Conservation (phyloP, 1,284 basidiomycete species). For the Papiliotrema terrestris region DNA sequence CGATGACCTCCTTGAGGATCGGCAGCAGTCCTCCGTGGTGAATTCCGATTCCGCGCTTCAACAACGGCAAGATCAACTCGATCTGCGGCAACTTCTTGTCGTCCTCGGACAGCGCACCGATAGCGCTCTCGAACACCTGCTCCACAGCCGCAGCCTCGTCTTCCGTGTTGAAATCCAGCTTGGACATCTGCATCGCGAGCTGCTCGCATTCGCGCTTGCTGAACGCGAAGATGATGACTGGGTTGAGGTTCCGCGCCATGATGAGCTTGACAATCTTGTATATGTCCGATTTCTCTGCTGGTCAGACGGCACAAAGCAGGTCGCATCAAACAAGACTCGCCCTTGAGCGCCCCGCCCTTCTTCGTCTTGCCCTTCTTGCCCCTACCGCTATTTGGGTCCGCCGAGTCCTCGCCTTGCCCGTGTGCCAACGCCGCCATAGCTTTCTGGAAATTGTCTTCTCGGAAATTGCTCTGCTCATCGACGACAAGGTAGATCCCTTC, state of each 20-base stretch:
- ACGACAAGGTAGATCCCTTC: slow-evolving; percentile 98
- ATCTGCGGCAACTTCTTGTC: slow-evolving; percentile 94
- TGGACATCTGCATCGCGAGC: slow-evolving; percentile 85
- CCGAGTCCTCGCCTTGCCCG: slow-evolving; percentile 86
- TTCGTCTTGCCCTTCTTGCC: slow-evolving; percentile 84
- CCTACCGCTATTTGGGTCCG: slow-evolving; percentile 72
- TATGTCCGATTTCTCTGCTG: slow-evolving; percentile 61
- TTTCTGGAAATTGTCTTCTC: slow-evolving; percentile 96
- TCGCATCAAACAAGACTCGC: slow-evolving; percentile 48
- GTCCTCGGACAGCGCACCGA: slow-evolving; percentile 80
- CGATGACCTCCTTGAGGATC: slow-evolving; percentile 98
- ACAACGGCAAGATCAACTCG: slow-evolving; percentile 82
- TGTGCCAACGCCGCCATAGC: slow-evolving; percentile 93
- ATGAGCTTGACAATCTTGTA: slow-evolving; percentile 99
- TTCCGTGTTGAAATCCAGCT: slow-evolving; percentile 91
- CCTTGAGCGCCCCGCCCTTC: slow-evolving; percentile 89
- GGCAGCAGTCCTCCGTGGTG: slow-evolving; percentile 97
- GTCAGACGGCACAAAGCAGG: not conserved
- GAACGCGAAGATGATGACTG: slow-evolving; percentile 98
- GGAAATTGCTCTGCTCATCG: slow-evolving; percentile 93
- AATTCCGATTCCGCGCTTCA: slow-evolving; percentile 95
- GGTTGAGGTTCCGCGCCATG: slow-evolving; percentile 96
- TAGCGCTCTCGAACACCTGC: slow-evolving; percentile 92
- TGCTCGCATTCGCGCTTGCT: slow-evolving; percentile 97
- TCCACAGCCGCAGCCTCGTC: slow-evolving; percentile 88